These are phyloP conservation scores for Nicotiana obtusifolia DNA, from an alignment of 257 asterid species.

Conservation along the genomic window DNA sequence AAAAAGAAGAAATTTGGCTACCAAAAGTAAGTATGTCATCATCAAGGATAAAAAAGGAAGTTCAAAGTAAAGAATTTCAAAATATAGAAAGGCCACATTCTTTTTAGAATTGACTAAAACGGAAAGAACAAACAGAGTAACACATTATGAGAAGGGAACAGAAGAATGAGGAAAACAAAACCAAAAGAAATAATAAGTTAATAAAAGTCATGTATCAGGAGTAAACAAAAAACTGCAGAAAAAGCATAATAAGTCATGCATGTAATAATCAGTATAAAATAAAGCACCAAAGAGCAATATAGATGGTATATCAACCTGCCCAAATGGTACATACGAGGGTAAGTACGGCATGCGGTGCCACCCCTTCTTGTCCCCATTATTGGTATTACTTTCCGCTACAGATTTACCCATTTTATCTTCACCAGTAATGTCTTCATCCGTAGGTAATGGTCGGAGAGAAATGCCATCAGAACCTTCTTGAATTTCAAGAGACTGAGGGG, in stretches of 20 bases:
- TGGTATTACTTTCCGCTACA: conserved; percentile 29
- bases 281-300: neutral
- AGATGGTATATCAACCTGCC: conserved; percentile 50
- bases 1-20: neutral
- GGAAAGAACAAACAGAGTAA: neutral
- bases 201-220: neutral
- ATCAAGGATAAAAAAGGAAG: conserved; percentile 1
- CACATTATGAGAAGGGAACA: neutral
- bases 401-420: conserved; percentile 53
- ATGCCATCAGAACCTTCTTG: conserved; percentile 96
- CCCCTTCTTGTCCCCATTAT: conserved; percentile 43
- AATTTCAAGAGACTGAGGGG: conserved; percentile 92
- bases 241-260: neutral
- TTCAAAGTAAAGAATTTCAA: neutral
- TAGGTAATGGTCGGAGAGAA: conserved; percentile 76
- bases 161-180: neutral
- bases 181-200: neutral
- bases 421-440: conserved; percentile 43
- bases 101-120: neutral
- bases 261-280: neutral
- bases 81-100: neutral
- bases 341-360: conserved; percentile 84
- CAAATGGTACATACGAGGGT: conserved; percentile 97
- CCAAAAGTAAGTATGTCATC: neutral
- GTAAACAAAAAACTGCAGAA: neutral